These are phyloP conservation scores for Phyllosticta paracitricarpa DNA, from an alignment of 2,329 filamentous ascomycete species.

Conservation along the genomic window DNA sequence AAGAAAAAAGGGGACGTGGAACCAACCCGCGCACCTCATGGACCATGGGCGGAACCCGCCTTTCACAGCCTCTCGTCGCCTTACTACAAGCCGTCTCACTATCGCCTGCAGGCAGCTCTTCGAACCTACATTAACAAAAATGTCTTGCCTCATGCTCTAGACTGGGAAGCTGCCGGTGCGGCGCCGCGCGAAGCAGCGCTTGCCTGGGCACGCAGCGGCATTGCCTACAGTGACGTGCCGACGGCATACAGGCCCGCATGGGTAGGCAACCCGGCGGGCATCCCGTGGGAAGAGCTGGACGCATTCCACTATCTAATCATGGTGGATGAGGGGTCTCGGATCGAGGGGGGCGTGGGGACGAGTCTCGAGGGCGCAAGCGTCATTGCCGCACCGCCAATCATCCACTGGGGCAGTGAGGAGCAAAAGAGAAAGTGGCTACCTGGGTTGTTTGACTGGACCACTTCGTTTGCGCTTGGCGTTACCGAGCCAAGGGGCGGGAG, in stretches of 20 bases:
- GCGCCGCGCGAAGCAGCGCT: conserved; percentile 37
- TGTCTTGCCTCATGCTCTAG: conserved; percentile 47
- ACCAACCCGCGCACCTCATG: not conserved
- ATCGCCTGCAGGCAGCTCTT: conserved; percentile 45
- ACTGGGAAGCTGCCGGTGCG: conserved; percentile 49
- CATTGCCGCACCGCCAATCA: conserved; percentile 55
- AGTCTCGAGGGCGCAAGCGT: conserved; percentile 49
- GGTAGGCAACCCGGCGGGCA: conserved; percentile 27
- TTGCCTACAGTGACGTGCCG: conserved; percentile 35
- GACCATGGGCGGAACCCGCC: conserved; percentile 38
- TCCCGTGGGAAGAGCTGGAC: conserved; percentile 27
- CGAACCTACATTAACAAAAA: conserved; percentile 50
- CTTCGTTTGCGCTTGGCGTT: conserved; percentile 54
- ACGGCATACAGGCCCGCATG: conserved; percentile 32
- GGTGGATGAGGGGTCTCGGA: conserved; percentile 45
- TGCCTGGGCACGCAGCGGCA: conserved; percentile 32
- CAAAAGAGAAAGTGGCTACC: conserved; percentile 52
- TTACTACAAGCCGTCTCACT: conserved; percentile 55
- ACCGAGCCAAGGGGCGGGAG: conserved; percentile 54
- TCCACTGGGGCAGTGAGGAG: conserved; percentile 50
- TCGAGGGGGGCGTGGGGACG: conserved; percentile 49
- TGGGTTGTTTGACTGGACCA: conserved; percentile 47
- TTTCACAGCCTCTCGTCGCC: conserved; percentile 43
- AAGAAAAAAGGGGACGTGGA: not conserved
- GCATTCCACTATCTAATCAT: conserved; percentile 39